phyloP scores from a whole-genome alignment of 1,284 basidiomycete genomes.

The Bjerkandera adusta region DNA sequence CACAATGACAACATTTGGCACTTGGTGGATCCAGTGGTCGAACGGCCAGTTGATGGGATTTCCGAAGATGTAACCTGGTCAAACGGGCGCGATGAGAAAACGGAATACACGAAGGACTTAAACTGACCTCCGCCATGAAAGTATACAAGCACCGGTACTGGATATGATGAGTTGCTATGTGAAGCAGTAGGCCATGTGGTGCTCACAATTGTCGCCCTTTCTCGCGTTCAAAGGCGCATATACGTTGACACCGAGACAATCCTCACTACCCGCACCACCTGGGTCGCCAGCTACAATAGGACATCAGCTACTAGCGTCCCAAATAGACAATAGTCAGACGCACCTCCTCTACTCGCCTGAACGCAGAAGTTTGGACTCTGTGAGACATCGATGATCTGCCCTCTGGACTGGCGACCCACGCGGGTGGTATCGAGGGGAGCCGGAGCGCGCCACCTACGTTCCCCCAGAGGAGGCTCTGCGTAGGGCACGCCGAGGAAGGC shows the following conservation, averaged over 20 bases:
- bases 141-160: constrained; percentile 64
- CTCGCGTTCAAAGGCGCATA: constrained; percentile 35
- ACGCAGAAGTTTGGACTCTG: constrained; percentile 55
- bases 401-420: no score
- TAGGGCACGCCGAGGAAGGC: constrained; percentile 52
- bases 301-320: not conserved
- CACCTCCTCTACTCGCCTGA: constrained; percentile 50
- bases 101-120: not conserved
- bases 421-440: constrained; percentile 32
- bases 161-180: no score
- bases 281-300: constrained; percentile 49
- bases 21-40: constrained; percentile 39
- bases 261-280: constrained; percentile 60
- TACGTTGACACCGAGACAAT: constrained; percentile 44
- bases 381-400: constrained; percentile 44
- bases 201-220: constrained; percentile 31
- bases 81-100: no score
- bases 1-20: constrained; percentile 39
- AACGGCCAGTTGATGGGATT: constrained; percentile 50
- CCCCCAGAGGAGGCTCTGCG: constrained; percentile 39
- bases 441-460: constrained; percentile 38
- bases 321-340: not conserved
- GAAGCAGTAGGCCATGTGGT: not conserved
- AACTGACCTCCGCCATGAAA: constrained; percentile 59
- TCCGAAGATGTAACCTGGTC: constrained; percentile 52